Evolutionary conservation across 2,329 filamentous ascomycete species (phyloP), one percentile per base, ranked within the genome.

Genomic region (Ramichloridium luteum): DNA sequence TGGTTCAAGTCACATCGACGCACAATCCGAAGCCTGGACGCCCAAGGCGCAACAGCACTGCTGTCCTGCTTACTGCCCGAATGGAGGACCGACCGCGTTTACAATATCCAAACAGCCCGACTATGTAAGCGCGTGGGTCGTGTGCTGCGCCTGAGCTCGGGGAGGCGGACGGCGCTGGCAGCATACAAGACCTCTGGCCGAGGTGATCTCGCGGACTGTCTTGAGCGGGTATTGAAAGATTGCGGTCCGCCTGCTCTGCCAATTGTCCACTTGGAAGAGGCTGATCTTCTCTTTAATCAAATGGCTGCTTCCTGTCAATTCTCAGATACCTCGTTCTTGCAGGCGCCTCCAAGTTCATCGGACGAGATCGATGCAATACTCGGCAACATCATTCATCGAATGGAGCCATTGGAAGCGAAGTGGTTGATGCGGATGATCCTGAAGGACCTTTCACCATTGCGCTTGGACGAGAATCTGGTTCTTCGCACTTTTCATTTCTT

Each of bases 371-470:
- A 69, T 48, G 54, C 62, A 13, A 52, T 65, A 3, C 53, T 88
- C 1, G 62, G 62, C 13, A 50, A 53, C 0, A 49, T 86, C 1
- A 80, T 80, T 46, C 60, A 57, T 16, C 68, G 71, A 5, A 50
- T 84, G 6, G 63, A 64, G 27, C 71, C 81, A 3, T 62, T 64
- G 26, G 81, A 93, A 49, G 79, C 77, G 3, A 93, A 93, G 57
- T 94, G 86, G 86, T 65, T 93, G 8, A 81, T 81, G 0, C 70
- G 86, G 3, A 61, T 94, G 16, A 64, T 93, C 4, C 61, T 93
- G 16, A 90, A 92, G 49, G 70, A 77, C 40, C 81, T 77, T 37
- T 64, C 68, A n/a, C 78, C 80, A 0, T 62, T 86, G 0, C 52
- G 68, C 2, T 49, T 92, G 2, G 72, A 84, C 13, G 60, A 65